phyloP scores from a whole-genome alignment of 2,329 filamentous ascomycete species.

The Fusarium subtropicale region DNA sequence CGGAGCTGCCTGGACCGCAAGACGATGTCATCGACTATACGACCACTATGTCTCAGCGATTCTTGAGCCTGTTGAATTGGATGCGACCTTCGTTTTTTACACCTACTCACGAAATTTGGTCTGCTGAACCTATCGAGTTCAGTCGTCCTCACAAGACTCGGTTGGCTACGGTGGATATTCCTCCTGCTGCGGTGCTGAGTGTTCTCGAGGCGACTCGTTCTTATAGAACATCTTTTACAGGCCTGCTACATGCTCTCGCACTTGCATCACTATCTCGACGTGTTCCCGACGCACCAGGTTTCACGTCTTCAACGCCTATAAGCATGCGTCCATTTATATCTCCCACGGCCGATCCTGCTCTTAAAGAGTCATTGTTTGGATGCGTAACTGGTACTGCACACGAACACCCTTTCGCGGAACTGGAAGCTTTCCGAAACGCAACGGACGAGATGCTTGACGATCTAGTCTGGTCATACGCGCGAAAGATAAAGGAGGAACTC shows the following conservation, averaged over 20 bases:
- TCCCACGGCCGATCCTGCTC: constrained; percentile 44
- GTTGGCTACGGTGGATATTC: constrained; percentile 54
- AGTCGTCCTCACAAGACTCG: constrained; percentile 52
- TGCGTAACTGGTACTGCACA: constrained; percentile 55
- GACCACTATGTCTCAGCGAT: constrained; percentile 56
- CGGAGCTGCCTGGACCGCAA: constrained; percentile 54
- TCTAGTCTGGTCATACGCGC: constrained; percentile 59
- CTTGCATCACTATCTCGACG: constrained; percentile 55
- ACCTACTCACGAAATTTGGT: constrained; percentile 52
- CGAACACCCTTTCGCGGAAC: constrained; percentile 42
- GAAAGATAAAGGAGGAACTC: constrained; percentile 52
- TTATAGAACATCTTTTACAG: constrained; percentile 60
- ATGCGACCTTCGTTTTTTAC: constrained; percentile 56
- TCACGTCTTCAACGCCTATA: constrained; percentile 58
- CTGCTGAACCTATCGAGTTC: constrained; percentile 52
- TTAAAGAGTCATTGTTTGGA: constrained; percentile 52
- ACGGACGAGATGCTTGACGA: constrained; percentile 36
- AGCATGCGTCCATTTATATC: constrained; percentile 57
- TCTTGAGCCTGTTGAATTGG: constrained; percentile 53
- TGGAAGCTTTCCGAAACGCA: constrained; percentile 44
- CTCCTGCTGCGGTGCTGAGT: constrained; percentile 41
- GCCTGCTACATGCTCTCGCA: constrained; percentile 60
- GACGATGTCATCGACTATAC: constrained; percentile 57
- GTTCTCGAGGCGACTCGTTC: constrained; percentile 56
- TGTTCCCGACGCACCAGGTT: constrained; percentile 52